Evolutionary conservation across 2,329 filamentous ascomycete species (phyloP).

Genomic region (Domatiomyces globalis): DNA sequence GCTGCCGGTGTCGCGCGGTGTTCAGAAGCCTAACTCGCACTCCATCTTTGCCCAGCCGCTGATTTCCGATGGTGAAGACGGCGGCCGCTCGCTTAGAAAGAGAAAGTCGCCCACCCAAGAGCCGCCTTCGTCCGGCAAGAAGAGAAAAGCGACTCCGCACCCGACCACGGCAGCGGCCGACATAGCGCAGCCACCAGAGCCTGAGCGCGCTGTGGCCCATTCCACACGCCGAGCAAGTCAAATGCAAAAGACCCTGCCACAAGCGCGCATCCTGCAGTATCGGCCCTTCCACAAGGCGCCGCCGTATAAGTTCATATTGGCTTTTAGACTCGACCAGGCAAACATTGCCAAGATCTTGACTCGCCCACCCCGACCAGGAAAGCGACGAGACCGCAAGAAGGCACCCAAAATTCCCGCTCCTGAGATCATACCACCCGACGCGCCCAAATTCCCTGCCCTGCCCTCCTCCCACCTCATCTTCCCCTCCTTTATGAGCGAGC

Average conservation of each 20-base stretch:
- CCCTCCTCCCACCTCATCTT: slow-evolving; percentile 26
- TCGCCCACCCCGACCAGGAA: slow-evolving; percentile 44
- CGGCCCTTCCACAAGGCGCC: slow-evolving; percentile 21
- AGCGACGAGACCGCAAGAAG: slow-evolving; percentile 31
- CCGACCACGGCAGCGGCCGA: slow-evolving; percentile 5
- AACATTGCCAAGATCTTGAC: slow-evolving; percentile 49
- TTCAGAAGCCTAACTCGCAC: slow-evolving; percentile 54
- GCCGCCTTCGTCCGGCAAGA: slow-evolving; percentile 18
- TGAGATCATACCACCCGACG: slow-evolving; percentile 36
- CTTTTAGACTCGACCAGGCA: slow-evolving; percentile 42
- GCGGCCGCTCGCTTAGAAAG: slow-evolving; percentile 65
- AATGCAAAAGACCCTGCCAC: slow-evolving; percentile 16
- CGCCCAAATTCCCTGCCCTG: slow-evolving; percentile 18
- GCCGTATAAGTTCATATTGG: slow-evolving; percentile 40
- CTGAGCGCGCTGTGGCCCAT: slow-evolving; percentile 10
- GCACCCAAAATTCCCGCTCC: slow-evolving; percentile 29
- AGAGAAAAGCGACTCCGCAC: slow-evolving; percentile 12
- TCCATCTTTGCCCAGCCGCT: slow-evolving; percentile 46
- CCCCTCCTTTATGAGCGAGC: slow-evolving; percentile 61
- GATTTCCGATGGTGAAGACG: slow-evolving; percentile 37
- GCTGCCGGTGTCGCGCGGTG: slow-evolving; percentile 52
- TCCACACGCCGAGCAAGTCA: slow-evolving; percentile 29
- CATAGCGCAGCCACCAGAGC: slow-evolving; percentile 2
- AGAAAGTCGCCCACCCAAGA: slow-evolving; percentile 64
- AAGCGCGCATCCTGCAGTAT: slow-evolving; percentile 16